Conservation (phyloP, 257 asterid genomes). For the Capsicum chinense region DNA sequence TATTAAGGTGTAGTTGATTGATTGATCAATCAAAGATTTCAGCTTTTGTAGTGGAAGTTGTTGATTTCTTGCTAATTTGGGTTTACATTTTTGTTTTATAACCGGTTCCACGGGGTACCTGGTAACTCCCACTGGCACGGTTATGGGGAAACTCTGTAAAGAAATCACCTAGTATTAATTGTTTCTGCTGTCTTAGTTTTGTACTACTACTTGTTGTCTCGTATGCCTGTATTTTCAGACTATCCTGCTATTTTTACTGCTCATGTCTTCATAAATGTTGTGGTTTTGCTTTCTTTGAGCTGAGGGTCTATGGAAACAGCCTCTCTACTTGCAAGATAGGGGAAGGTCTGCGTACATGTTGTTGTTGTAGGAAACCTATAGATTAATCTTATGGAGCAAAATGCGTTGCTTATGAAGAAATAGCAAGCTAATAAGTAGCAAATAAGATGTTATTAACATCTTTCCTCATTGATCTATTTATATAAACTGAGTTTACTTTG, state of each 20-base stretch:
- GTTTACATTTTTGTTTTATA: neutral
- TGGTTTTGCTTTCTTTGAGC: too few species aligned
- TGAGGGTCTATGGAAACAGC: too few species aligned
- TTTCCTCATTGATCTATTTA: neutral
- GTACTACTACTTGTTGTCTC: too few species aligned
- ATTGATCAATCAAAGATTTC: neutral
- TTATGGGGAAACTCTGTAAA: neutral
- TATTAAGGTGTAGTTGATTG: conserved; percentile 9
- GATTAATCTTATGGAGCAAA: neutral
- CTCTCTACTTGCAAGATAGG: too few species aligned
- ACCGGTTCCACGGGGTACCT: too few species aligned
- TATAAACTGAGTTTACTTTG: neutral
- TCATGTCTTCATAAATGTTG: too few species aligned
- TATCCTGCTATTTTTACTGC: too few species aligned
- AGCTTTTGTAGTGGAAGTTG: neutral
- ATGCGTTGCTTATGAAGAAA: neutral
- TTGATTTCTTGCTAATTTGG: neutral
- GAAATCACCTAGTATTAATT: neutral
- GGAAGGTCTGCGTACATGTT: too few species aligned
- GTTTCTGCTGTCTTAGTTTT: too few species aligned
- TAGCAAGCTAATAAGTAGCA: neutral
- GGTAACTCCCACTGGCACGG: too few species aligned
- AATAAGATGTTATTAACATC: neutral
- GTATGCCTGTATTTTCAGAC: too few species aligned
- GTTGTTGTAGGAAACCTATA: neutral